Evolutionary conservation across 768 basidiomycete species (phyloP).

Genomic region (Boletus vermiculosoides): DNA sequence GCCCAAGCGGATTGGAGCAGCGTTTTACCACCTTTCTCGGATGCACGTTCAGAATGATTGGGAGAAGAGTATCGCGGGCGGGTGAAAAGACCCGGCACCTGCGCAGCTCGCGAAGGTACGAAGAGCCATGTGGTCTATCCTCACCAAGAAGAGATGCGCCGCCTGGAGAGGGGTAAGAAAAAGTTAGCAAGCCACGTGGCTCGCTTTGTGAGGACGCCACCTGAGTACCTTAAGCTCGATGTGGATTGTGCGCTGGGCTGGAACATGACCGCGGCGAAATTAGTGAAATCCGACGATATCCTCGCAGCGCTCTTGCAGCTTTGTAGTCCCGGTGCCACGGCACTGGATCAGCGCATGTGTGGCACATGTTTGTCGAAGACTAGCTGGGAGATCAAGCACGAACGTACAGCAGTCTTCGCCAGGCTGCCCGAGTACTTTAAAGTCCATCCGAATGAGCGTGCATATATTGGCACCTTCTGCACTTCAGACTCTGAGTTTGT

Average conservation of each 20-base stretch:
- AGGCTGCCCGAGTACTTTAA: not conserved
- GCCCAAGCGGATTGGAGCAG: not conserved
- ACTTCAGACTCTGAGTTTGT: not conserved
- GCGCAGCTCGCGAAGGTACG: not conserved
- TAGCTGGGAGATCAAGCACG: too few relatives aligned
- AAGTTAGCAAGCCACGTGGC: not conserved
- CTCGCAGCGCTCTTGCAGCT: not conserved
- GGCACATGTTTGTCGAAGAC: not conserved
- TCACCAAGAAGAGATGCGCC: not conserved
- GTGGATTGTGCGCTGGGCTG: not conserved
- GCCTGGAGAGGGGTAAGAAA: not conserved
- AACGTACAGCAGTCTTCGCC: not conserved
- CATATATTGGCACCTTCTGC: not conserved
- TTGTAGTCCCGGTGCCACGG: not conserved
- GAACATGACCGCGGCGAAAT: not conserved
- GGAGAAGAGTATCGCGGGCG: not conserved
- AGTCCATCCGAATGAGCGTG: not conserved
- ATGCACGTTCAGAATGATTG: not conserved
- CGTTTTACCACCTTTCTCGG: not conserved
- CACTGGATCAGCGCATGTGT: not conserved
- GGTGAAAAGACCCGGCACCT: not conserved
- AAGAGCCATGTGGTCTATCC: slow-evolving; percentile 4
- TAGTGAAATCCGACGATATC: not conserved
- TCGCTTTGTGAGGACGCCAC: not conserved
- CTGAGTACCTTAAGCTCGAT: not conserved